These are phyloP conservation scores for Cynanchum wilfordii DNA, from an alignment of 257 asterid genomes.

Conservation along the genomic window DNA sequence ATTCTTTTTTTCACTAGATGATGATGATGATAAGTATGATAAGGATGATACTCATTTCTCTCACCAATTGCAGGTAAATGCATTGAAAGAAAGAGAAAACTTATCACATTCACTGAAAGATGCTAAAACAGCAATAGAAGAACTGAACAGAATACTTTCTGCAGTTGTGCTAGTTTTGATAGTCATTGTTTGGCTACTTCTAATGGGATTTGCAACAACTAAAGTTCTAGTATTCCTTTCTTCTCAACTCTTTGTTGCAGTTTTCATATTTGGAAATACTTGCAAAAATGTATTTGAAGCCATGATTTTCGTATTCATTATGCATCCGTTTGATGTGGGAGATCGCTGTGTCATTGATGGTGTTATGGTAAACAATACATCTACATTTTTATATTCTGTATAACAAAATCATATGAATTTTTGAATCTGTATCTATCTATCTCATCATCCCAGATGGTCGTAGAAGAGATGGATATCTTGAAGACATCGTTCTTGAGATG, in stretches of 20 bases:
- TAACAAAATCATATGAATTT: not conserved
- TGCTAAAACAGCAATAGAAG: slow-evolving; percentile 28
- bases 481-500: slow-evolving; percentile 22
- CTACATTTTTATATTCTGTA: not conserved
- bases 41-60: too few species aligned
- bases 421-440: not conserved
- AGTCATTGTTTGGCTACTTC: slow-evolving; percentile 18
- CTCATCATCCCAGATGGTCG: slow-evolving; percentile 22
- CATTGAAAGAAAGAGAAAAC: slow-evolving; percentile 18
- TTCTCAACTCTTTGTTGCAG: slow-evolving; percentile 18
- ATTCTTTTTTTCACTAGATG: not conserved
- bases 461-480: slow-evolving; percentile 30
- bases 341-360: slow-evolving; percentile 30
- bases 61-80: slow-evolving; percentile 21
- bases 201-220: slow-evolving; percentile 26
- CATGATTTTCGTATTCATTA: slow-evolving; percentile 22
- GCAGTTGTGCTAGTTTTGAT: slow-evolving; percentile 13
- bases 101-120: slow-evolving; percentile 26
- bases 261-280: slow-evolving; percentile 21
- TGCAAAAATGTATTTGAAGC: slow-evolving; percentile 25
- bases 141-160: slow-evolving; percentile 22
- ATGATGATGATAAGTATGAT: too few species aligned
- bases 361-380: not conserved
- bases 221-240: slow-evolving; percentile 18
- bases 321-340: slow-evolving; percentile 30